These are phyloP conservation scores for Halophytophthora polymorphica DNA, from an alignment of 352 stramenopile genomes.

Conservation along the genomic window DNA sequence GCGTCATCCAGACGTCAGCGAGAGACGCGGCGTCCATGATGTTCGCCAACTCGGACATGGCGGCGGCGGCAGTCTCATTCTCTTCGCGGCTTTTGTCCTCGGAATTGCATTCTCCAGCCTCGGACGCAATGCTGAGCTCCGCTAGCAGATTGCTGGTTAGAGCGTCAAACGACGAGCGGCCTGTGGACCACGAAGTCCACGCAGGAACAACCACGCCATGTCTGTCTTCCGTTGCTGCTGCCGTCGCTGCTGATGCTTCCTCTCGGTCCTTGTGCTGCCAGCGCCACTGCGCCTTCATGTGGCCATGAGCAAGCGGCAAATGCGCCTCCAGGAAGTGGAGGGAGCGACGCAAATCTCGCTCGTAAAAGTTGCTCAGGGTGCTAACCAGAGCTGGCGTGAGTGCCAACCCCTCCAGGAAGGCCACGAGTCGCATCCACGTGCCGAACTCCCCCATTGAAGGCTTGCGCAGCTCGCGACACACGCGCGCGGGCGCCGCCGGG, in stretches of 20 bases:
- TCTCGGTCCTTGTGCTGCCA: slow-evolving; percentile 20
- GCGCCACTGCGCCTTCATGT: slow-evolving; percentile 17
- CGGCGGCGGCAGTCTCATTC: slow-evolving; percentile 30
- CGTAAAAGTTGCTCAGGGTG: slow-evolving; percentile 49
- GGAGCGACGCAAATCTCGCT: slow-evolving; percentile 63
- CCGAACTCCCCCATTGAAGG: slow-evolving; percentile 61
- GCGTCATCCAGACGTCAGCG: slow-evolving; percentile 38
- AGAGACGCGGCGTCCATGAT: slow-evolving; percentile 51
- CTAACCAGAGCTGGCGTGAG: slow-evolving; percentile 32
- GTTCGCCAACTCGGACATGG: slow-evolving; percentile 40
- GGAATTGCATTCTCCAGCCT: slow-evolving; percentile 7
- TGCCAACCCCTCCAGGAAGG: slow-evolving; percentile 49
- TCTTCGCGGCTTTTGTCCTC: slow-evolving; percentile 42
- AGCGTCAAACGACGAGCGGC: slow-evolving; percentile 47
- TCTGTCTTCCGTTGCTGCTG: not conserved
- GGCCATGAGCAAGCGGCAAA: slow-evolving; percentile 17
- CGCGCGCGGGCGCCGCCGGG: slow-evolving; percentile 37
- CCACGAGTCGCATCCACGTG: slow-evolving; percentile 61
- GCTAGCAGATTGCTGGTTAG: slow-evolving; percentile 56
- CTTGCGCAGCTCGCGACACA: slow-evolving; percentile 35
- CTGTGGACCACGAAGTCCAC: slow-evolving; percentile 42
- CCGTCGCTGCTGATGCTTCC: not conserved
- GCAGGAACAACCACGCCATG: slow-evolving; percentile 28
- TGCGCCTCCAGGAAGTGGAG: slow-evolving; percentile 71
- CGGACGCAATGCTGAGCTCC: slow-evolving; percentile 26